Base-by-base conservation (phyloP, 163 green algal species). In the Chlamydomonas reinhardtii region DNA sequence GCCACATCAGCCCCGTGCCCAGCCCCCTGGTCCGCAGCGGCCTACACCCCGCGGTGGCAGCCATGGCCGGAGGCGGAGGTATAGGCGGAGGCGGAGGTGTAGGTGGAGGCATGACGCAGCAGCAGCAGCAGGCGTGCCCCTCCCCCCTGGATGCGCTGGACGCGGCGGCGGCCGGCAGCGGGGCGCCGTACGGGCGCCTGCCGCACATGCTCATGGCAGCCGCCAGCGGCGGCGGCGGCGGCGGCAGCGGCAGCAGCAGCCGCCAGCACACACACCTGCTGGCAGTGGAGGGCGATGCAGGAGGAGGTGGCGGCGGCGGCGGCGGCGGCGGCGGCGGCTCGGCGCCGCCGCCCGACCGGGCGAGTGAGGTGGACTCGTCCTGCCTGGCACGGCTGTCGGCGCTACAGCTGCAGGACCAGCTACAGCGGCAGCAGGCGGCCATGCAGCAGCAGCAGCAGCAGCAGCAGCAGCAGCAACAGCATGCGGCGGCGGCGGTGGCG, bases 371-470 rank as follows among this genome's bases (percentile, higher is more conserved):
- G 22, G 78, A 85, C 66, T 85, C 78, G 25, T 70, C 78, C 66
- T 85, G 78, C 52, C 66, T 85, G 48, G 66, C 66, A 2, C 68
- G 79, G 11, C 29, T 86, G 22, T 86, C 79, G 8, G 69, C 69
- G 5, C 79, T 86, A 19, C 79, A 86, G 8, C 68, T 86, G 69
- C 68, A 70, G 32, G 68, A 86, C 79, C 79, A 77, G 25, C 69
- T 32, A 24, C 68, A 70, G 24, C 79, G 35, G 43, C 79, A 74
- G 16, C 78, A 85, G 64, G 48, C 48, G 48, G 48, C 48, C 48
- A 56, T 9, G 48, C 61, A 12, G 61, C 20, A 12, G 19, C 61
- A 24, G 25, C 61, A 31, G 16, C 65, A 59, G 66, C 17, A 37
- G 37, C 61, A 61, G 34, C 76, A 75, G 5, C 76, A 74, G 27